phyloP scores from a whole-genome alignment of 495 filamentous ascomycete genomes.

The Penicillium crystallinum region DNA sequence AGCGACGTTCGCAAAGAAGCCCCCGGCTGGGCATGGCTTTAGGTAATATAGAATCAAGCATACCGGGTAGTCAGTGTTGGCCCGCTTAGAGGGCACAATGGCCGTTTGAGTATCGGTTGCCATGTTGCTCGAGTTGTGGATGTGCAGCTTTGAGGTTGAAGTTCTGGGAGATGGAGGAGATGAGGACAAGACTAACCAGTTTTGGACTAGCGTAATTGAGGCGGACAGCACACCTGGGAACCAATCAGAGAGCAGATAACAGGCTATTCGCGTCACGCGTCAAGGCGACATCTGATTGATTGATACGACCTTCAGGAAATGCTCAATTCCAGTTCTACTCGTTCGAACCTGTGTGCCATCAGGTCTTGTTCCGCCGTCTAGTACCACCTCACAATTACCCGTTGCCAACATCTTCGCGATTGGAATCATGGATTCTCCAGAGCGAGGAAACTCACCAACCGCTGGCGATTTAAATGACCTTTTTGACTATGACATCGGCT shows the following conservation, averaged over 20 bases:
- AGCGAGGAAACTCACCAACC: conserved; percentile 9
- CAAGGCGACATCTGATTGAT: conserved; percentile 6
- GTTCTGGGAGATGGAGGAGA: conserved; percentile 27
- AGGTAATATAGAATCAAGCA: conserved; percentile 13
- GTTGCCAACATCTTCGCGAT: too few relatives aligned
- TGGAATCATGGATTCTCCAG: neutral
- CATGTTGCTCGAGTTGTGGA: conserved; percentile 41
- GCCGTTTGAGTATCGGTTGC: conserved; percentile 52
- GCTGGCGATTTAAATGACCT: conserved; percentile 52
- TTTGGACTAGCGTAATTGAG: conserved; percentile 20
- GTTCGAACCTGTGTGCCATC: neutral
- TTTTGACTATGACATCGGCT: conserved; percentile 64
- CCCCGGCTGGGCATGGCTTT: neutral
- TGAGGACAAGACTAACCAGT: conserved; percentile 14
- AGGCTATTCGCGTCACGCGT: conserved; percentile 14
- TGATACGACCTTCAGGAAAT: neutral
- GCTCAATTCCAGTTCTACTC: neutral
- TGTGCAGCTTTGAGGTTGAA: conserved; percentile 26
- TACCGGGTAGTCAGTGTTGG: conserved; percentile 77
- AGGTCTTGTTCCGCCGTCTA: neutral
- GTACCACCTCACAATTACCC: neutral
- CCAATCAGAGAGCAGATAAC: conserved; percentile 13
- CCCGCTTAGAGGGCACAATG: conserved; percentile 68
- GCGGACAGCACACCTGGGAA: conserved; percentile 3
- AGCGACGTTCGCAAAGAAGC: conserved; percentile 7